Base-by-base conservation (phyloP, 305 asterid species). In the Galium porrigens region DNA sequence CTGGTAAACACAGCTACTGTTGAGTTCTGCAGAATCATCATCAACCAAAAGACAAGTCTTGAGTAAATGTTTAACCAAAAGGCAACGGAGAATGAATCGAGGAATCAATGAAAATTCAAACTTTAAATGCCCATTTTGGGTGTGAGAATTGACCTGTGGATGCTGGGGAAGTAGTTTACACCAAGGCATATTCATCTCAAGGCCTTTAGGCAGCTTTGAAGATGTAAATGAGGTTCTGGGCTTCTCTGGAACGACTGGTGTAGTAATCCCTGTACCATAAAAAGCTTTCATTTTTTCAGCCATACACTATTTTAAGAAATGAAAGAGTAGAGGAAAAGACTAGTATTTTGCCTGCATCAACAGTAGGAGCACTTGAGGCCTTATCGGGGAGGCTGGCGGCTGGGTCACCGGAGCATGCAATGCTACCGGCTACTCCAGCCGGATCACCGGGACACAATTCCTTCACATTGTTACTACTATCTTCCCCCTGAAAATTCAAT, bases 141-240 rank as follows among this genome's bases (percentile, higher is more conserved):
- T 52, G 20, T 64, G 33, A 68, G 37, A 73, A 58, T 60, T 61
- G 70, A 89, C 95, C 95, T 82, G 89, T 4, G 85, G 76, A 18
- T 82, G 65, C 76, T 84, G 85, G 2, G 95, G 58, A 34, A 89
- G 79, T 66, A 89, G 90, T 76, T 85, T 81, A 69, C 95, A 81
- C 96, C 96, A 89, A 25, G 96, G 94, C 3, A 86, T 71, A 22
- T 77, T 69, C 17, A 81, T 82, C 64, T 87, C 85, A 51, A 53
- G 77, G 61, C 81, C 83, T 69, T 74, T 89, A 56, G 74, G 71
- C 54, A 73, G 82, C 76, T 86, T 86, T 90, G 84, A 79, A 55
- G 85, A 71, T 63, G 80, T 42, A 39, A 78, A 68, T 3, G 89
- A 74, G 70, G 85, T 81, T 81, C 82, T 80, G 4, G 87, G 75